Base-by-base conservation (phyloP, 371 early-diverging fungal species). In the Batkoa obscura region DNA sequence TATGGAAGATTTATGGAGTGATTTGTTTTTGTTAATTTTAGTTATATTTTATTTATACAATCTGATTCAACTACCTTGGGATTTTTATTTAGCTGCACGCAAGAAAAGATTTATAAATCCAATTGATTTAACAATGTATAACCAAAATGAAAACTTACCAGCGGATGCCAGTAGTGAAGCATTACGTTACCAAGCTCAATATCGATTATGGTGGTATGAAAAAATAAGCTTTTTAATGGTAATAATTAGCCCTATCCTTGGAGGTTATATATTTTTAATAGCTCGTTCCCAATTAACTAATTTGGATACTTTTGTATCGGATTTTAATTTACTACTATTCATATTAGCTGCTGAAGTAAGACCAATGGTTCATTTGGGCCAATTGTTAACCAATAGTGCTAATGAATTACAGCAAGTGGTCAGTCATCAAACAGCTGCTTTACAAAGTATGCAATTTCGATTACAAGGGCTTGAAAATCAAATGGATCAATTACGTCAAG, bases 11-110 rank as follows among this genome's bases (percentile, higher is more conserved):
- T 65, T 72, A 33, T 81, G 79, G 76, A 76, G 76, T 53, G 82
- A 81, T 58, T 73, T 78, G 55, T 67, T 81, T 17, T 69, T 78
- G 55, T 64, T 78, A 35, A 57, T 73, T 5, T 62, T 81, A 58
- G 77, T 79, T 47, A 66, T 74, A 5, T 78, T 72, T 60, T 81
- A 78, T 61, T 72, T 79, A 42, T 79, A 77, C 58, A 73, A 76
- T 64, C 74, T 79, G 66, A 73, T 81, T 53, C 79, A 78, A 71
- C 79, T 77, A 2, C 81, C 81, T 10, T 81, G 81, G 81, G 70
- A 74, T 34, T 69, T 79, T 45, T 81, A 81, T 59, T 74, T 78
- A 61, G 72, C 80, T 49, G 78, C 81, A 23, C 65, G 74, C 49
- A 68, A 70, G 3, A 64, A 77, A 52, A 68, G 78, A 32, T 60